Evolutionary conservation across 139 green algal genomes (phyloP), one percentile per base, ranked within the genome.

Genomic region (Chlamydomonas asymmetrica): DNA sequence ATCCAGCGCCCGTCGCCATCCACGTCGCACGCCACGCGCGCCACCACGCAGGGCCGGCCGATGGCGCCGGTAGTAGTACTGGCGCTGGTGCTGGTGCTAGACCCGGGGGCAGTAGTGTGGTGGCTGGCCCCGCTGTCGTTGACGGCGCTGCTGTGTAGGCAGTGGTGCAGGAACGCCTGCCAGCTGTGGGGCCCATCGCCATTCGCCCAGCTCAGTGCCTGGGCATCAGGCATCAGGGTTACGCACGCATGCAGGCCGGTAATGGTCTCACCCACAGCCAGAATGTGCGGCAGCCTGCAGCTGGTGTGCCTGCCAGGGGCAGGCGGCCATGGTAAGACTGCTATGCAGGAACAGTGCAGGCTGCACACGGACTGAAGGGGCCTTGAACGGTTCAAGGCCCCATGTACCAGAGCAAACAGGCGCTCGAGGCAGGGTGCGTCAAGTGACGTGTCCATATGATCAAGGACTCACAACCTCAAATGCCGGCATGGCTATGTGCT

Each of bases 101-200:
- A 52, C 16, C 10, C 45, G 16, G 16, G 45, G 16, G 16, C 45
- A 10, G 10, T 52, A 52, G 45, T 16, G 16, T 25, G 10, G 10
- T 52, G 16, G 10, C 45, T 10, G 45, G 10, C 45, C 10, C 45
- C 10, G 45, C 45, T 25, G 10, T 10, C 10, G 45, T 10, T 52
- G 16, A 52, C 45, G 16, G 45, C 45, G 45, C 45, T 25, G 45
- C 45, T 52, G 45, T 25, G 45, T 16, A 52, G 45, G 70, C 70
- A 76, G 40, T 76, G 37, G 70, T 76, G 70, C 54, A 76, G 57
- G 57, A 76, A 76, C 16, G 56, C 70, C 0, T 37, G 10, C 56
- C 70, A 68, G 5, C 67, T 57, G 48, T 37, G 7, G 7, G 10
- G 27, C 5, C 9, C 10, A 3, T 18, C 4, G 29, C 56, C 22